Base-by-base conservation (phyloP, 2,329 filamentous ascomycete species). In the Canariomyces notabilis region DNA sequence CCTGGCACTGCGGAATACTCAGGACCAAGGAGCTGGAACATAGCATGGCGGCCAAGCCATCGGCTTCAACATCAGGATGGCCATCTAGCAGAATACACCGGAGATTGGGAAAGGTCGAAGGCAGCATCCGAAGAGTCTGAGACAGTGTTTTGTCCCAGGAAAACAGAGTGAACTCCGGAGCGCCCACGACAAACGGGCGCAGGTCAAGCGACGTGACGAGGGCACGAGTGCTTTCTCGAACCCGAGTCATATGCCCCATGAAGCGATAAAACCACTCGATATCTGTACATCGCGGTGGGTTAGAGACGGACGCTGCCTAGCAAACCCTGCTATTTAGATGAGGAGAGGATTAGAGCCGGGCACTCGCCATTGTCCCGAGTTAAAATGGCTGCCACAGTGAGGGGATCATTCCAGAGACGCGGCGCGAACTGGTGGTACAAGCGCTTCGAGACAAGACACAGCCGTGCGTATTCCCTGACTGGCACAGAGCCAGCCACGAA, bases 371-470 rank as follows among this genome's bases (percentile, higher is more conserved):
- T 62, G 52, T 67, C 67, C 11, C 69, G 67, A 46, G 71, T 66
- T 19, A 74, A 56, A 5, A 70, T 69, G 7, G 67, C 64, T 19
- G 65, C 64, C 1, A 66, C 59, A 15, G 61, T 56, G 15, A 79
- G 57, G 9, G 76, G 67, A 55, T 79, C 70, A 50, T 65, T 64
- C 77, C 77, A 81, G 15, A 80, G 61, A 4, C 65, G 69, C 16
- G 75, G 73, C 4, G 71, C 71, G 56, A 81, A 80, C 16, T 69
- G 60, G 34, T 54, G 46, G 63, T 73, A 70, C 54, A 76, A 78
- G 8, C 64, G 68, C 33, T 55, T 61, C 38, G 65, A 71, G 8
- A 80, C 76, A 31, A 69, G 68, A 55, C 74, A 78, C 35, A 79
- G 68, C 6, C 61, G 59, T 19, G 64, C 56, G 53, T 73, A 74